A percentile compares a stretch with the other conserved stretches of the same genome.
Evolutionary conservation across 192 early-diverging fungal species (phyloP).

Genomic region (Coemansia sp.): DNA sequence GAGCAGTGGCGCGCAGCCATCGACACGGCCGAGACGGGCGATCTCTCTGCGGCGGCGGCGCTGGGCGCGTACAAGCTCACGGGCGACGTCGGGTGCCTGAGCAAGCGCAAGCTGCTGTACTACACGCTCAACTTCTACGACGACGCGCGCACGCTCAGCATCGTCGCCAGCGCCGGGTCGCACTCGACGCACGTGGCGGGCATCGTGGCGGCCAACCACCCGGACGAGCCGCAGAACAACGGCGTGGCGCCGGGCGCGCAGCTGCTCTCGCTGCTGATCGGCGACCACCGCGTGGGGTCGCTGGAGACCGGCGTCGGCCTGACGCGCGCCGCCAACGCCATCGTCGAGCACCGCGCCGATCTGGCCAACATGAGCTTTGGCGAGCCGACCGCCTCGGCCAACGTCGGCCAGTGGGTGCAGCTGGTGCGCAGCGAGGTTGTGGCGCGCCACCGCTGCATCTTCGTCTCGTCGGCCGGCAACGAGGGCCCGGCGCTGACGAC

Average conservation of each 20-base stretch:
- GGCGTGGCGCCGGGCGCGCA: constrained; percentile 97
- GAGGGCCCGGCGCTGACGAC: constrained; percentile 89
- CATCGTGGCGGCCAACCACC: constrained; percentile 88
- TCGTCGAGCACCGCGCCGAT: constrained; percentile 68
- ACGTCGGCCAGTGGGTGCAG: constrained; percentile 81
- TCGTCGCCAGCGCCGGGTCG: constrained; percentile 80
- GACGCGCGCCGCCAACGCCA: constrained; percentile 78
- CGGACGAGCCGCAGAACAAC: constrained; percentile 80
- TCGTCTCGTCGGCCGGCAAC: constrained; percentile 92
- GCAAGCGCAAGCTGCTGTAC: constrained; percentile 78
- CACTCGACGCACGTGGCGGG: constrained; percentile 97
- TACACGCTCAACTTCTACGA: constrained; percentile 96
- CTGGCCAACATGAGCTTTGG: constrained; percentile 91
- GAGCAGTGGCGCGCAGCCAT: constrained; percentile 83
- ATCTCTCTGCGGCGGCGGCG: constrained; percentile 64
- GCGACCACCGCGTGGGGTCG: constrained; percentile 73
- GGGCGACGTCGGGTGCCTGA: constrained; percentile 72
- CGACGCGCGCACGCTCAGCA: constrained; percentile 72
- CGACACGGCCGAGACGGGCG: constrained; percentile 76
- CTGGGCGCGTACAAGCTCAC: constrained; percentile 80
- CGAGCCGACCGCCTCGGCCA: constrained; percentile 72
- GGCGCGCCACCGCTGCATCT: constrained; percentile 79
- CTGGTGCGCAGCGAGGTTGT: constrained; percentile 82
- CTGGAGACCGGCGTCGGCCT: constrained; percentile 88
- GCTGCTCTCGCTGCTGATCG: constrained; percentile 92